These are phyloP conservation scores for Hirschfeldia incana DNA, from an alignment of 345 rosid genomes.

Conservation along the genomic window DNA sequence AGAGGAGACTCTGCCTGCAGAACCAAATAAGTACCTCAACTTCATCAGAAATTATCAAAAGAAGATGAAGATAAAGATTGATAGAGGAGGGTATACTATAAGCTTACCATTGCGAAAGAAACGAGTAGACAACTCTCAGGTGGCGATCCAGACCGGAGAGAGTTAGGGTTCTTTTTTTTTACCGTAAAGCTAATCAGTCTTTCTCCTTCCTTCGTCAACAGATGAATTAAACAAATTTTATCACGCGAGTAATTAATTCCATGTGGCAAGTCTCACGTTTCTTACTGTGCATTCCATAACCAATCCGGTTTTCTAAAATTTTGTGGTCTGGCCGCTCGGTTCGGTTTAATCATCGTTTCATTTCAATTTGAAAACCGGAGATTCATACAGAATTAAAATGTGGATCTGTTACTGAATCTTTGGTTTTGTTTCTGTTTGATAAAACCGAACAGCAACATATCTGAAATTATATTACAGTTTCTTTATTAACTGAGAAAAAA, in stretches of 20 bases:
- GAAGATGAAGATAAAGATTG: neutral
- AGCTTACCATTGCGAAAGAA: slow-evolving; percentile 35
- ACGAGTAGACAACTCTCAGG: neutral
- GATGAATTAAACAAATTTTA: neutral
- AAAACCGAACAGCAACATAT: neutral
- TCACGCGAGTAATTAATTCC: neutral
- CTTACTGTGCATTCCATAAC: slow-evolving; percentile 7
- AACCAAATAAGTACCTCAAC: slow-evolving; percentile 13
- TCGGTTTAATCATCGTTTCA: neutral
- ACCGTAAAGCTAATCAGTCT: slow-evolving; percentile 9
- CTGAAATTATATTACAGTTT: neutral
- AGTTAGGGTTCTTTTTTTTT: slow-evolving; percentile 26
- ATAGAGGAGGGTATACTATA: neutral
- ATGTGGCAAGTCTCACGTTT: slow-evolving; percentile 23
- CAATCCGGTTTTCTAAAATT: neutral
- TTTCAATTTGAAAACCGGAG: neutral
- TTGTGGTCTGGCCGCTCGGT: neutral
- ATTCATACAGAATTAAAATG: neutral
- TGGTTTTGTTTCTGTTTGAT: neutral
- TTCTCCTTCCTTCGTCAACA: neutral
- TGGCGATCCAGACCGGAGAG: slow-evolving; percentile 21
- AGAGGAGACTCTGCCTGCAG: slow-evolving; percentile 73
- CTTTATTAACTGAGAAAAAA: neutral
- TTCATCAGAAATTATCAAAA: neutral
- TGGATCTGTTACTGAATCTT: neutral